phyloP scores from a whole-genome alignment of 495 filamentous ascomycete species.

The Penicillium lividum region DNA sequence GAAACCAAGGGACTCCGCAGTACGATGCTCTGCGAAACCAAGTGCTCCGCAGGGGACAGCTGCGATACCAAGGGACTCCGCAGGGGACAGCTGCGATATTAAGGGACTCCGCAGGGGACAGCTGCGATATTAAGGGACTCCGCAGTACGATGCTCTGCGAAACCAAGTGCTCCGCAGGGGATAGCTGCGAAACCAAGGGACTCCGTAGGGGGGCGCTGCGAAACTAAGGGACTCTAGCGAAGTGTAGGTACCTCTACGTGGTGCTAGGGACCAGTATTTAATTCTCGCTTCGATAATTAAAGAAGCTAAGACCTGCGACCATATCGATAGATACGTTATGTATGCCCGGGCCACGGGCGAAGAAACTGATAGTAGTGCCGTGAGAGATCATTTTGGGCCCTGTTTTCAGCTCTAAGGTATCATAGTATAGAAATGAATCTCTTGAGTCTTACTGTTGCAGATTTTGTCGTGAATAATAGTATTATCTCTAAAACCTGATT shows the following conservation, averaged over 20 bases:
- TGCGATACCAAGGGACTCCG: background rate
- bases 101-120: too few species aligned
- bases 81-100: too few species aligned
- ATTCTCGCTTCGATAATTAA: constrained; percentile 3
- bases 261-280: constrained; percentile 4
- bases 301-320: constrained; percentile 1
- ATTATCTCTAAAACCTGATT: background rate
- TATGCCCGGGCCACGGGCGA: constrained; percentile 4
- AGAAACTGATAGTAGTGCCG: constrained; percentile 3
- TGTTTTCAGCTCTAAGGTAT: constrained; percentile 6
- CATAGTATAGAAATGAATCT: background rate
- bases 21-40: too few species aligned
- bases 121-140: background rate
- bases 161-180: background rate
- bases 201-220: too few species aligned
- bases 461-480: constrained; percentile 5
- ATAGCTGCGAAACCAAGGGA: background rate
- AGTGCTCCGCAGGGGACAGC: constrained; percentile 1
- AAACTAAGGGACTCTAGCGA: too few species aligned
- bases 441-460: background rate
- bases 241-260: too few species aligned
- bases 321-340: background rate
- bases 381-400: background rate
- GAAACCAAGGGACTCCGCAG: too few species aligned
- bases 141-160: background rate